A percentile compares a stretch with the other conserved stretches of the same genome.
phyloP scores from a whole-genome alignment of 306 rosid species.

The Pachyrhizus erosus region DNA sequence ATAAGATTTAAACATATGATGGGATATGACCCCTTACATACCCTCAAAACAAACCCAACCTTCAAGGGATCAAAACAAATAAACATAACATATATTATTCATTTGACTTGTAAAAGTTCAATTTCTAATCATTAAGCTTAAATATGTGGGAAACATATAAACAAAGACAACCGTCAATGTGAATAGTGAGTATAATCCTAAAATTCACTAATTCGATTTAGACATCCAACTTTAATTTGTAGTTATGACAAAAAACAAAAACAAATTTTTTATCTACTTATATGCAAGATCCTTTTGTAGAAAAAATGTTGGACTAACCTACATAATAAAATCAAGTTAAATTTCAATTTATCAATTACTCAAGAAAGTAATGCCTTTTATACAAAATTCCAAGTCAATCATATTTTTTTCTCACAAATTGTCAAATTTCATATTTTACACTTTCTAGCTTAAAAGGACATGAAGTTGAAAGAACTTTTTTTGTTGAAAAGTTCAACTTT shows the following conservation, averaged over 20 bases:
- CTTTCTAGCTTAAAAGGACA: background rate
- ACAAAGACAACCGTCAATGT: constrained; percentile 63
- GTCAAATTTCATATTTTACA: background rate
- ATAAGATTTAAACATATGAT: too few relatives aligned
- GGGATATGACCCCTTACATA: too few relatives aligned
- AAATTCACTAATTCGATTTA: constrained; percentile 50
- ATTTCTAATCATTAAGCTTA: too few relatives aligned
- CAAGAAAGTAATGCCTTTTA: background rate
- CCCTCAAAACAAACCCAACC: too few relatives aligned
- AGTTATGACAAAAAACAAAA: background rate
- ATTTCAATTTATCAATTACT: background rate
- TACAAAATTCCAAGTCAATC: background rate
- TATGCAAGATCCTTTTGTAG: background rate
- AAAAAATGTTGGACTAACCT: background rate
- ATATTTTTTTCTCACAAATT: background rate
- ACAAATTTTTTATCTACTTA: background rate
- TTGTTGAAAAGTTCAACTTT: background rate
- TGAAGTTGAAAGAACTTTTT: background rate
- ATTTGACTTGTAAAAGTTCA: too few relatives aligned
- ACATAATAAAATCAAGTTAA: background rate
- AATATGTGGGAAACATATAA: too few relatives aligned
- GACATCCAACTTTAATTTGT: constrained; percentile 30
- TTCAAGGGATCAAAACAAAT: too few relatives aligned
- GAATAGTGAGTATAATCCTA: constrained; percentile 64
- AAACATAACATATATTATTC: too few relatives aligned